Evolutionary conservation across 345 rosid genomes (phyloP), one percentile per base, ranked within the genome.

Genomic region (Arabidopsis suecica): DNA sequence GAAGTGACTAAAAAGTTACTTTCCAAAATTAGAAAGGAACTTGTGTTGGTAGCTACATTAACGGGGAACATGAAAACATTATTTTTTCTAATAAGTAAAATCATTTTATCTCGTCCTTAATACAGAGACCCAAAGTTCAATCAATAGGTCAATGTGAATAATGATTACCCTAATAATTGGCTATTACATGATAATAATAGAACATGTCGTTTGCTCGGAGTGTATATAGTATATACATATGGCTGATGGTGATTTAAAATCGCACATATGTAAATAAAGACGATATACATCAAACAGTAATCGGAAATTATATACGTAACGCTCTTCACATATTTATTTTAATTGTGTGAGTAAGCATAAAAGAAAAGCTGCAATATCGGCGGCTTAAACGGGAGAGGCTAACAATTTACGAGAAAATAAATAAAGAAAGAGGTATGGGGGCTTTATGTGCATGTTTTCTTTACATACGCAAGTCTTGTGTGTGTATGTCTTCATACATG

Each of bases 321-420:
- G 2, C 30, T 37, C 16, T 60, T 20, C 0, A 6, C 20, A 20
- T 36, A 1, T 33, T 32, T 10, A 51, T 28, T 12, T 25, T 28
- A 18, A 6, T 7, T 49, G 30, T 10, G 7, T 9, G 16, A 68
- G 40, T 18, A 28, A 16, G 41, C 12, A 41, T 64, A 14, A 30
- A 53, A 51, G 69, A 58, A 71, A 69, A 71, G 59, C 72, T 68
- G 76, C 72, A 55, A 56, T 36, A 49, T 60, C 80, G 77, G 76
- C 67, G 72, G 54, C 45, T 71, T 71, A 49, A 56, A 71, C 61
- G 67, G 80, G 72, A 37, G 72, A 37, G 28, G 13, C 32, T 49
- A 58, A 66, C 77, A 49, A 78, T 65, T 78, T 72, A 78, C 81
- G 72, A 78, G 73, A 59, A 50, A 61, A 56, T 3, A 71, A 66